Evolutionary conservation across 208 protist genomes (phyloP), one percentile per base, ranked within the genome.

Genomic region (Phytomonas sp.): DNA sequence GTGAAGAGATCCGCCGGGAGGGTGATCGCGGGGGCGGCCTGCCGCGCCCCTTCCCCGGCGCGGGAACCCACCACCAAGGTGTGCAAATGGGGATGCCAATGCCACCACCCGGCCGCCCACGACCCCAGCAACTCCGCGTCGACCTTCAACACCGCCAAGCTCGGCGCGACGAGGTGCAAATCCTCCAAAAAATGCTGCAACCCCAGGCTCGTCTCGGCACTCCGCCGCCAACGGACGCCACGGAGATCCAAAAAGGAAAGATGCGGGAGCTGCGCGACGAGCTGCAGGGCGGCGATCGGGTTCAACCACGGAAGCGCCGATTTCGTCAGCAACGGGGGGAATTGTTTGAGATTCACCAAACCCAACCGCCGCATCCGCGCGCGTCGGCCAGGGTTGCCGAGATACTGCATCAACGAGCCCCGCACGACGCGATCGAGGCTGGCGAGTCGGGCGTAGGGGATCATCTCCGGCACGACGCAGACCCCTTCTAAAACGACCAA

Each of bases 51-150:
- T 17, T 51, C 60, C 23, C 60, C 26, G n/a, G 33, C 33, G 62
- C 33, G 29, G 4, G 69, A 17, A 36, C 81, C 85, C 0, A 95
- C 72, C 9, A 87, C 82, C 23, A 95, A 60, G 13, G 80, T 62
- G n/a, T 37, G 28, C 15, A 95, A 71, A 43, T 80, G 71, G 0
- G 74, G 26, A 31, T 85, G 82, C 9, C 80, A 78, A 31, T 80
- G 76, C 90, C 90, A 95, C 90, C 90, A 95, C 26, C 84, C 85
- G 2, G 79, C 71, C 8, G 74, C 75, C 90, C 90, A 95, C 28
- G 77, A 76, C 15, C 64, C 60, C 64, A 83, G 76, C 29, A 92
- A 72, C 46, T 77, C 81, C 15, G 78, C 68, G 37, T 86, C 82
- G 34, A 93, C 73, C 69, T 88, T 89, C n/a, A 95, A 74, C 43